Evolutionary conservation across 2,329 filamentous ascomycete genomes (phyloP), one percentile per base, ranked within the genome.

Genomic region (Botrytis galanthina): DNA sequence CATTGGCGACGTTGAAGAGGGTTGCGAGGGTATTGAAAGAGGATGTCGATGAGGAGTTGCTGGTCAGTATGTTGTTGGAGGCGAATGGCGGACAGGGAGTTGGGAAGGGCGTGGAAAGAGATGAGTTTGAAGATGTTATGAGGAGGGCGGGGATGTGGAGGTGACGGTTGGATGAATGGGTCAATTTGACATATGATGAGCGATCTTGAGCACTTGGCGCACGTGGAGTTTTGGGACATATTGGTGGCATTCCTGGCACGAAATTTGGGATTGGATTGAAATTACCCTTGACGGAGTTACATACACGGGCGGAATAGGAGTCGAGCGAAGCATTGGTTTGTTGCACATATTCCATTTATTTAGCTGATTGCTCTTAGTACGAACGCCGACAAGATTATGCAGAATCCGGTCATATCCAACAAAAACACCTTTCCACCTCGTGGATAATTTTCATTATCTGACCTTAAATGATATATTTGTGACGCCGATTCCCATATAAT

Each of bases 21-120:
- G 91, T 98, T 71, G 94, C 95, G 60, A 90, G 89, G 77, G 89
- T 93, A 78, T 84, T 99, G 78, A 93, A 94, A 83, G 94, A 97
- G 83, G 93, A 91, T 75, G 91, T 97, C 37, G 89, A 89, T 74
- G 96, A 98, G 79, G 91, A 93, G 67, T 83, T 97, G 80, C 84
- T 99, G 80, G 90, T 89, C 84, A 94, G 98, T 84, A 99, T 99
- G 96, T 92, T 99, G 73, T 85, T 94, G 67, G 95, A 98, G 85
- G 96, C 95, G 67, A 98, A 97, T 82, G 93, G 93, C 4, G 94
- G 93, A 1, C 89, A 87, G 6, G 91, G 92, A 26, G 87, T 92
- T 18, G 88, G 86, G 54, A 87, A 85, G 73, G 93, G 92, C 12
- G 95, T 97, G 16, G 89, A 86, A 59, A 85, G 91, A 80, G 91